Evolutionary conservation across 2,329 filamentous ascomycete species (phyloP), one percentile per base, ranked within the genome.

Genomic region (Verticillium dahliae): DNA sequence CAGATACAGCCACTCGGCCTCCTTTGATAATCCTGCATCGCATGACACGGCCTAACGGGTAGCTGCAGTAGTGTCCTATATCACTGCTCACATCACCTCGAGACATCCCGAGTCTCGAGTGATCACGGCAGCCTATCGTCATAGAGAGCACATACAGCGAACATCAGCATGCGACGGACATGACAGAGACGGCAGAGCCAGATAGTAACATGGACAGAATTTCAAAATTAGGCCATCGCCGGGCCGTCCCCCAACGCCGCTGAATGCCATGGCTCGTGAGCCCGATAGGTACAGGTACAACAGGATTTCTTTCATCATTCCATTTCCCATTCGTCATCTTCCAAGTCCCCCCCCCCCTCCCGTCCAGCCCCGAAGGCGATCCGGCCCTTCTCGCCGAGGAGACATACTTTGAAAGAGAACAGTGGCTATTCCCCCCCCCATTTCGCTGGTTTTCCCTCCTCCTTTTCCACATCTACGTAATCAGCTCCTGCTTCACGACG

Each of bases 401-500:
- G 27, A 22, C 34, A 15, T 61, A 18, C 39, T n/a, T 56, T 35
- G 38, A 31, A n/a, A 38, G 27, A 27, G 27, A 27, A 27, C 27
- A 27, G 27, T 27, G 27, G 27, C 27, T 27, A 27, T 27, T 27
- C 4, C 4, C 4, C 4, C 4, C 27, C 27, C 27, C 27, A 3
- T 27, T 27, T 27, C 27, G 35, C 35, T 9, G 35, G 18, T 22
- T 22, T 22, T 22, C 2, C 18, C 18, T 22, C 35, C 7, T 10
- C 13, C 35, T n/a, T 15, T 2, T 35, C 45, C 27, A 27, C 9
- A 18, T 60, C 60, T 65, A 65, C 58, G 62, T 74, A 63, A 77
- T 74, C 31, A 77, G 71, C 62, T 80, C 69, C 63, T 77, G 76
- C 54, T 50, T 50, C 45, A 27, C 45, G 18, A 75, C 73, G 63